Evolutionary conservation across 1,139 yeast species (phyloP).

Genomic region (Suhomyces chickasaworum): DNA sequence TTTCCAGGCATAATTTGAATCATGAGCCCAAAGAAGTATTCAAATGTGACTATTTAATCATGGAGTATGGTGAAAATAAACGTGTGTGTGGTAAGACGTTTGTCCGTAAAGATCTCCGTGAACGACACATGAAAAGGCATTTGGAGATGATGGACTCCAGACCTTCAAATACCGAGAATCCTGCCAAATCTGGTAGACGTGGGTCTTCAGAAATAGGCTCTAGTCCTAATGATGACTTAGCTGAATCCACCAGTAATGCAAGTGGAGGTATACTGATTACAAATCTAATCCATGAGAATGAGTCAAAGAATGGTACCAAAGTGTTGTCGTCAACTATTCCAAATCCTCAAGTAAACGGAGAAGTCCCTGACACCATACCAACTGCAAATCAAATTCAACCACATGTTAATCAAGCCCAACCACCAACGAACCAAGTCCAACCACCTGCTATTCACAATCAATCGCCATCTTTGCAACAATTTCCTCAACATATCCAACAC

Average conservation of each 20-base stretch:
- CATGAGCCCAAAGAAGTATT: constrained; percentile 40
- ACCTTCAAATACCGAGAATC: background rate
- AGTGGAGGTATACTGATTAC: constrained; percentile 9
- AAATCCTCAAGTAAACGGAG: background rate
- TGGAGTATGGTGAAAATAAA: constrained; percentile 24
- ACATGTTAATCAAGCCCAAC: background rate
- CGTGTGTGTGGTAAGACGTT: constrained; percentile 42
- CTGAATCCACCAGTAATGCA: constrained; percentile 3
- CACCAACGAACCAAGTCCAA: background rate
- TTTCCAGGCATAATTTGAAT: constrained; percentile 45
- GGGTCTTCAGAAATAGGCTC: background rate
- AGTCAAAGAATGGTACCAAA: background rate
- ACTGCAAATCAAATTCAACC: background rate
- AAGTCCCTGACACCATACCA: background rate
- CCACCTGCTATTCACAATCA: background rate
- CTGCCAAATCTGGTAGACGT: background rate
- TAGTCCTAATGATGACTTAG: constrained; percentile 5
- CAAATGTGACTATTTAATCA: constrained; percentile 35
- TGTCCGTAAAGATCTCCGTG: constrained; percentile 43
- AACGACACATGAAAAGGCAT: constrained; percentile 42
- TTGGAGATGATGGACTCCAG: constrained; percentile 16
- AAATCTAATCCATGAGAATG: constrained; percentile 7
- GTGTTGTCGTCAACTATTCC: background rate
- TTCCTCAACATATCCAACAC: background rate
- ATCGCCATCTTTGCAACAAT: background rate